These are phyloP conservation scores for Staphylotrichum tortipilum DNA, from an alignment of 495 filamentous ascomycete species.

Conservation along the genomic window DNA sequence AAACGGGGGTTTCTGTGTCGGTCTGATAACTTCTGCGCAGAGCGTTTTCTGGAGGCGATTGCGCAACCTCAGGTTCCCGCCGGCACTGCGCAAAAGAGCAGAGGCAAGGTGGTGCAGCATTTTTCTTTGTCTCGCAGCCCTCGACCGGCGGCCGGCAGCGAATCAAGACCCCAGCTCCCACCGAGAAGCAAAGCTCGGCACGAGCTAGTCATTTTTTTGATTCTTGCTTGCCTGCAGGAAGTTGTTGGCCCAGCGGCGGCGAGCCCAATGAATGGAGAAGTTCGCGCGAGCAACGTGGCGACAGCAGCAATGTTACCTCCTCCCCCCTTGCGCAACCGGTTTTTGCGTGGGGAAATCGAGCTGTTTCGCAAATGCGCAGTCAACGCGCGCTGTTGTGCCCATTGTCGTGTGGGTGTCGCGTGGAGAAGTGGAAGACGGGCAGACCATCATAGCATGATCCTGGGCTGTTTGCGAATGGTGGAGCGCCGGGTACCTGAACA, in stretches of 20 bases:
- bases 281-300: background rate
- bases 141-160: background rate
- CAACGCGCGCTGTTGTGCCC: no score
- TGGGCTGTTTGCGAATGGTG: no score
- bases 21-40: no score
- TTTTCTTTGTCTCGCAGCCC: background rate
- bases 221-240: background rate
- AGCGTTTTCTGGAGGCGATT: no score
- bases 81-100: constrained; percentile 14
- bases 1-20: no score
- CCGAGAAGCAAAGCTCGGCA: background rate
- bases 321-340: no score
- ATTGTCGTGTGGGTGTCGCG: no score
- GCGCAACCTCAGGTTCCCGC: no score
- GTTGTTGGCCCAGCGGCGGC: constrained; percentile 5
- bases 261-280: constrained; percentile 19
- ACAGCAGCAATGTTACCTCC: background rate
- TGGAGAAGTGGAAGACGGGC: no score
- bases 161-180: constrained; percentile 5
- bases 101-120: background rate
- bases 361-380: background rate
- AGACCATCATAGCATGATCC: no score
- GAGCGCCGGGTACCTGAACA: no score
- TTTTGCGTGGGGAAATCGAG: background rate
- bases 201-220: constrained; percentile 1